phyloP scores from a whole-genome alignment of 1,284 basidiomycete species.

The Kalmanozyma brasiliensis region DNA sequence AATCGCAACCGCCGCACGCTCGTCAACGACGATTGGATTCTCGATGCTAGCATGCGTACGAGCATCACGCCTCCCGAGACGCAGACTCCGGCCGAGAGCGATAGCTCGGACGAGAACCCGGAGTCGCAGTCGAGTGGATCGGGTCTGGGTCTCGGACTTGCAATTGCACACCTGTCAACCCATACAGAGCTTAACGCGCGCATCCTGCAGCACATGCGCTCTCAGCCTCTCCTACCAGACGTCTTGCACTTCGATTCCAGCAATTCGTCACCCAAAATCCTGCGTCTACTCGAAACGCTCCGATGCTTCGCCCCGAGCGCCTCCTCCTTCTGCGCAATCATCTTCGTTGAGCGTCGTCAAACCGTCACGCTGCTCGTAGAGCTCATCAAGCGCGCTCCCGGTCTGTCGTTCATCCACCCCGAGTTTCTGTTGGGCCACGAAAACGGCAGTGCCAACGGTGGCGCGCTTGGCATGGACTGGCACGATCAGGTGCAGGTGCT shows the following conservation, averaged over 20 bases:
- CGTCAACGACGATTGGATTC: slow-evolving; percentile 31
- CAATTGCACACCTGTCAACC: slow-evolving; percentile 21
- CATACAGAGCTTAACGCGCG: slow-evolving; percentile 27
- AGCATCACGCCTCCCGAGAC: slow-evolving; percentile 3
- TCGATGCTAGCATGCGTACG: slow-evolving; percentile 18
- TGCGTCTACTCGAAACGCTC: slow-evolving; percentile 47
- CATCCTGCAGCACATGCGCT: slow-evolving; percentile 27
- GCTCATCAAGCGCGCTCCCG: slow-evolving; percentile 40
- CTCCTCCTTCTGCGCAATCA: slow-evolving; percentile 48
- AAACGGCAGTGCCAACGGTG: slow-evolving; percentile 14
- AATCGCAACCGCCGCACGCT: slow-evolving; percentile 15
- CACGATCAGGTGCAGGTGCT: slow-evolving; percentile 50
- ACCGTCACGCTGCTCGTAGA: slow-evolving; percentile 51
- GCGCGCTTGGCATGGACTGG: slow-evolving; percentile 45
- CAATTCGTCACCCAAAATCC: slow-evolving; percentile 44
- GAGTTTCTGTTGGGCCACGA: slow-evolving; percentile 53
- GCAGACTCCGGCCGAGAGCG: background rate
- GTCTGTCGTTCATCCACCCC: slow-evolving; percentile 41
- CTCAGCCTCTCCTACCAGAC: slow-evolving; percentile 20
- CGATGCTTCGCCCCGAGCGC: slow-evolving; percentile 26
- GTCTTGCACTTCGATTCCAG: slow-evolving; percentile 9
- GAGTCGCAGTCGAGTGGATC: slow-evolving; percentile 3
- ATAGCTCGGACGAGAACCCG: background rate
- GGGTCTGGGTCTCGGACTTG: slow-evolving; percentile 3
- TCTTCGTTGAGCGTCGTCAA: slow-evolving; percentile 53